A percentile compares a stretch with the other conserved stretches of the same genome.
These are phyloP conservation scores for Albifimbria verrucaria DNA, from an alignment of 2,329 filamentous ascomycete species.

Conservation along the genomic window DNA sequence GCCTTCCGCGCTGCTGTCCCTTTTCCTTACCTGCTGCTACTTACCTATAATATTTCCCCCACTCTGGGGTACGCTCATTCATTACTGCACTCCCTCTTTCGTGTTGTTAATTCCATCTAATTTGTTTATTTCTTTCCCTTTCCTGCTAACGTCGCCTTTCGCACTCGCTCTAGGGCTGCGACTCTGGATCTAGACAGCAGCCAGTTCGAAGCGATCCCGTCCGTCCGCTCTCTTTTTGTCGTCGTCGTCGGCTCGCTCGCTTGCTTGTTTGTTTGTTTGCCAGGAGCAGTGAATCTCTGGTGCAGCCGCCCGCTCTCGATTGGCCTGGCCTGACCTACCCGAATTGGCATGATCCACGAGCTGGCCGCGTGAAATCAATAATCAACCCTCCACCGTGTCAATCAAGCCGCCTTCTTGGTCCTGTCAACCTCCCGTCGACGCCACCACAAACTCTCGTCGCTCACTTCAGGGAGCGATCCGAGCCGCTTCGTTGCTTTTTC, in stretches of 20 bases:
- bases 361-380: background rate
- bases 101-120: background rate
- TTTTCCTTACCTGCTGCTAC: background rate
- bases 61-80: background rate
- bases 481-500: background rate
- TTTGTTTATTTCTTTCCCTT: background rate
- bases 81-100: background rate
- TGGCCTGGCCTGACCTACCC: too few species aligned
- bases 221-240: too few species aligned
- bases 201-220: too few species aligned
- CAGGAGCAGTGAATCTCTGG: too few species aligned
- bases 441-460: background rate
- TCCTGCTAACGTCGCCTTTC: background rate
- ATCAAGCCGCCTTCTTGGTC: background rate
- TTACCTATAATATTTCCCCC: background rate
- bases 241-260: too few species aligned
- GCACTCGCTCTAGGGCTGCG: too few species aligned
- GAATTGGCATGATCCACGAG: background rate
- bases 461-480: too few species aligned
- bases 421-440: background rate
- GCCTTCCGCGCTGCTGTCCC: conserved; percentile 2
- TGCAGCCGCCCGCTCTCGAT: background rate
- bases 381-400: background rate
- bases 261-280: too few species aligned
- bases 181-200: too few species aligned